Evolutionary conservation across 441 rosid species (phyloP).

Genomic region (Syzygium syzygioides): DNA sequence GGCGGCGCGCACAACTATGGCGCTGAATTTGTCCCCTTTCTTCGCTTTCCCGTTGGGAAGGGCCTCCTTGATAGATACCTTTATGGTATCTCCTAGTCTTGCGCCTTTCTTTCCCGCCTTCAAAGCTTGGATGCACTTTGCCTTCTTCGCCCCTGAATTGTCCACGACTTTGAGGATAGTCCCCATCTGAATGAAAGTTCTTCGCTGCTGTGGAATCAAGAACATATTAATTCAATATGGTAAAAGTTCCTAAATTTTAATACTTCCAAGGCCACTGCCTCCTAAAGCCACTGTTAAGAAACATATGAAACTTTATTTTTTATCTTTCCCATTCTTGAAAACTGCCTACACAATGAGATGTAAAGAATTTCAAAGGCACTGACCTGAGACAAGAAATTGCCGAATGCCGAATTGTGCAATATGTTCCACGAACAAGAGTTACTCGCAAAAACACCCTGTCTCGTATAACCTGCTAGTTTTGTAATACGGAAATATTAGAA

Average conservation of each 20-base stretch:
- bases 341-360: background rate
- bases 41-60: constrained; percentile 89
- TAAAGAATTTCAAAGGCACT: background rate
- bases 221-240: background rate
- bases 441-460: background rate
- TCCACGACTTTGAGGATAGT: constrained; percentile 83
- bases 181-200: constrained; percentile 93
- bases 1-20: constrained; percentile 87
- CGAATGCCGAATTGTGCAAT: background rate
- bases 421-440: background rate
- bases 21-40: constrained; percentile 83
- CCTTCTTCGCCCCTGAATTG: constrained; percentile 88
- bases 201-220: constrained; percentile 38
- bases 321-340: background rate
- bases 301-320: background rate
- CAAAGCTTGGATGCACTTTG: constrained; percentile 86
- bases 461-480: background rate
- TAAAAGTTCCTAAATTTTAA: background rate
- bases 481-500: background rate
- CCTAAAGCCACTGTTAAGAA: background rate
- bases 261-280: background rate
- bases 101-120: constrained; percentile 71
- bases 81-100: constrained; percentile 73
- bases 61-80: constrained; percentile 91
- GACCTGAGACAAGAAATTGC: background rate